Percentiles rank a stretch among this genome's conserved stretches.
Evolutionary conservation across 2,329 filamentous ascomycete species (phyloP).

Genomic region (Hymenoscyphus salicellus): DNA sequence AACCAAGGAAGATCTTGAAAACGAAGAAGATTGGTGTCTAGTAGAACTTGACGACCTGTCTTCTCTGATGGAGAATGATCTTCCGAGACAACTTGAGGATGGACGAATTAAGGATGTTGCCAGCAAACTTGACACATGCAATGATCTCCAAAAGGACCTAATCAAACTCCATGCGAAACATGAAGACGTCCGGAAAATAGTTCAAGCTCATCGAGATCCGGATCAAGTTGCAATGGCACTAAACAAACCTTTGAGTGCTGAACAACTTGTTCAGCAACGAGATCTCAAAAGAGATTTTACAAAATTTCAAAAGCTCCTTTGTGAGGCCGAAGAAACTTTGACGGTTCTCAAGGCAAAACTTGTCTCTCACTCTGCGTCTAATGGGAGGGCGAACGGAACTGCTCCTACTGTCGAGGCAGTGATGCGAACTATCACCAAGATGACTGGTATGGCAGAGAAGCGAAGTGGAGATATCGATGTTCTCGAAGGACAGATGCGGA

Average conservation of each 20-base stretch:
- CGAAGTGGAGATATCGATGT: conserved; percentile 88
- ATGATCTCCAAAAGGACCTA: conserved; percentile 67
- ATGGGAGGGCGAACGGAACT: conserved; percentile 48
- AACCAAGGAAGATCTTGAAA: conserved; percentile 65
- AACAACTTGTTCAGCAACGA: conserved; percentile 79
- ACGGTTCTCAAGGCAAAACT: conserved; percentile 77
- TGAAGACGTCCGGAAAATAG: conserved; percentile 73
- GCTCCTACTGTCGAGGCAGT: conserved; percentile 85
- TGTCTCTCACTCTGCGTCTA: conserved; percentile 52
- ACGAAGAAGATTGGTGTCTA: conserved; percentile 67
- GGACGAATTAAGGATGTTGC: conserved; percentile 67
- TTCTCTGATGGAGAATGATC: conserved; percentile 58
- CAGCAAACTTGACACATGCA: conserved; percentile 65
- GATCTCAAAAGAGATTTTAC: conserved; percentile 76
- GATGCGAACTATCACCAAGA: conserved; percentile 83
- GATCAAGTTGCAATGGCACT: conserved; percentile 62
- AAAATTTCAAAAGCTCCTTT: conserved; percentile 69
- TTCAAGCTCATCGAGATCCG: conserved; percentile 67
- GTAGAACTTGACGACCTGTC: conserved; percentile 71
- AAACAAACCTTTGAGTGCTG: conserved; percentile 74
- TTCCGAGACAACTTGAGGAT: conserved; percentile 63
- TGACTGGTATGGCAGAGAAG: conserved; percentile 90
- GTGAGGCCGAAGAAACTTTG: conserved; percentile 75
- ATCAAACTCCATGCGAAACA: conserved; percentile 70
- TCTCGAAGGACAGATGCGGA: conserved; percentile 81